Evolutionary conservation across 1,284 basidiomycete genomes (phyloP), one percentile per base, ranked within the genome.

Genomic region (Amylostereum areolatum): DNA sequence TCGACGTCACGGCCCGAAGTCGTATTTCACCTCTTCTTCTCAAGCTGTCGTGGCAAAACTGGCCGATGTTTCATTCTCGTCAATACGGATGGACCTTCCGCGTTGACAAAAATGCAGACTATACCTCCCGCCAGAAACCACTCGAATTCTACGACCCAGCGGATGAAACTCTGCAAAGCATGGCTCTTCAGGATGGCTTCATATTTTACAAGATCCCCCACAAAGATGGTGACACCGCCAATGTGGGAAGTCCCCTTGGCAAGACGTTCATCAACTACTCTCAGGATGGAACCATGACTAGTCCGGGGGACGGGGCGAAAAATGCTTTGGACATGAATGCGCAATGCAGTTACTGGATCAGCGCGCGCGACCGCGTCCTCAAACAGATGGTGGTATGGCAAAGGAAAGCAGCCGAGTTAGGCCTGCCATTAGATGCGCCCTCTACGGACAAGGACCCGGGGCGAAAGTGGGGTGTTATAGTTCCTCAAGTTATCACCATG

Each of bases 291-390:
- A 89, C 85, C 7, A 66, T 97, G 49, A 85, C 83, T 46, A 88
- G 86, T 55, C 85, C 90, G 0, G 85, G 83, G 3, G 76, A 80
- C 43, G 85, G 88, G 47, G 92, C 95, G 1, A 80, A 80, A 60
- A 85, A 87, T 43, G 94, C 96, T 0, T 73, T 97, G 50, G 86
- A 93, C 52, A 85, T 98, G 79, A 98, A 95, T 60, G 89, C 92
- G 0, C 85, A 93, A 60, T 98, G 96, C 72, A 93, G 89, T 62
- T 99, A 99, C 68, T 99, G 96, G 97, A 94, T 97, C 62, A 91
- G 89, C 54, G 89, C 93, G 1, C 75, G 95, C 25, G 95, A 98
- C 62, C 83, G 97, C 25, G 90, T 99, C 56, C 67, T 86, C 64
- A 91, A 93, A 59, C 97, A 99, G 71, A 85, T 93, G 79, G 95